Evolutionary conservation across 2,329 filamentous ascomycete species (phyloP).

Genomic region (Escovopsis sp.): DNA sequence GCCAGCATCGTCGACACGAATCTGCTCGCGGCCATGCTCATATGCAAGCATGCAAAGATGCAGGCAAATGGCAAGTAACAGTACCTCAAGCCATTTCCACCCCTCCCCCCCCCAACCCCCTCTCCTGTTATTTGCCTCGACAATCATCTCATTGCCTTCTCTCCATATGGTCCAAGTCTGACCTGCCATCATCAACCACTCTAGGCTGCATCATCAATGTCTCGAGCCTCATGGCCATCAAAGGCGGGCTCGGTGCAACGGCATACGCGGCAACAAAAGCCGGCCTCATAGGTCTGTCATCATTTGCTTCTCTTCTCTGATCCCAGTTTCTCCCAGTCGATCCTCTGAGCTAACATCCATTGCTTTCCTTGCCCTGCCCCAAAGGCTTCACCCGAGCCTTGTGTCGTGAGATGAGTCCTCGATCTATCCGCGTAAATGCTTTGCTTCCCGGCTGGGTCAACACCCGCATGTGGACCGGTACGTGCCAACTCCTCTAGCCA

Average conservation of each 20-base stretch:
- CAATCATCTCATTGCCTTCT: too few relatives aligned
- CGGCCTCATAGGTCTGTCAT: conserved; percentile 48
- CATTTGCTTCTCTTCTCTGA: conserved; percentile 5
- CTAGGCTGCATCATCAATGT: conserved; percentile 65
- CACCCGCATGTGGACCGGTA: conserved; percentile 65
- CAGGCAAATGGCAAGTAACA: conserved; percentile 14
- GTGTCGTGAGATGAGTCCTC: conserved; percentile 43
- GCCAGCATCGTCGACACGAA: conserved; percentile 52
- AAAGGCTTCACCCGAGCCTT: conserved; percentile 53
- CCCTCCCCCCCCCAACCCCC: too few relatives aligned
- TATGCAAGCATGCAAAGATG: conserved; percentile 34
- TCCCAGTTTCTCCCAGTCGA: conserved; percentile 4
- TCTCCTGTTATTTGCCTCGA: too few relatives aligned
- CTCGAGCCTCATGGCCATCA: conserved; percentile 56
- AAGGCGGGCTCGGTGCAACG: conserved; percentile 53
- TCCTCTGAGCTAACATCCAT: conserved; percentile 5
- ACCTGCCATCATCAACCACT: neutral
- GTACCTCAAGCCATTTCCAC: neutral
- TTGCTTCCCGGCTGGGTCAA: conserved; percentile 72
- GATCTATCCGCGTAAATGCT: conserved; percentile 59
- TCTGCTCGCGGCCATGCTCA: conserved; percentile 47
- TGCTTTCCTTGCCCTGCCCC: conserved; percentile 2
- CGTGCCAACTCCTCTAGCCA: conserved; percentile 13
- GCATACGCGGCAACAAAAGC: conserved; percentile 71
- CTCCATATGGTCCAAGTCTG: too few relatives aligned